Evolutionary conservation across 495 filamentous ascomycete species (phyloP), one percentile per base, ranked within the genome.

Genomic region (Ramalina intermedia): DNA sequence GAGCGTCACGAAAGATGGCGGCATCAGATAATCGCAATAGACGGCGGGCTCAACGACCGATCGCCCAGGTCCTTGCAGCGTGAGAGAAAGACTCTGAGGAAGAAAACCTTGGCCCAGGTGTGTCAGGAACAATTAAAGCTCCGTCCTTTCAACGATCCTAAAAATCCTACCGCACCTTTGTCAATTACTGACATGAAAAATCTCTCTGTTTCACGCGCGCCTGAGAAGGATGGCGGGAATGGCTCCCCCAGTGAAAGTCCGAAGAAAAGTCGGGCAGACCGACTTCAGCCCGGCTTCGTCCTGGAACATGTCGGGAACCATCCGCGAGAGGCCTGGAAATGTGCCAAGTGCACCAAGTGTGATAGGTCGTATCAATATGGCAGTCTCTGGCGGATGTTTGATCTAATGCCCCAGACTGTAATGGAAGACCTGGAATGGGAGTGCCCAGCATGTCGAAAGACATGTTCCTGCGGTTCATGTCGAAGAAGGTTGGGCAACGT

Each of bases 381-480:
- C 14, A 83, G 76, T 35, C 69, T 98, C 0, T 96, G 83, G 63
- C 73, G 91, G 33, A 87, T 84, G 6, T 94, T 94, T 58, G 89
- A 96, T 60, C 70, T 86, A 52, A 79, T 82, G 69, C 91, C 91
- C 0, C 76, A 83, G 56, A 67, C 75, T 9, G 73, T 83, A 0
- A 82, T 96, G 81, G 80, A 88, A 56, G 72, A 82, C 29, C 72
- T 77, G 48, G 64, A 78, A 37, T 98, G 89, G 89, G 69, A 79
- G 56, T 98, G 91, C 55, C 91, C 91, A 0, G 85, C 79, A 49
- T 98, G 91, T 58, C 71, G 72, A 6, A 76, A 79, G 27, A 81
- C 84, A 14, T 98, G 91, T 73, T 90, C 85, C 50, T 94, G 86
- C 57, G 81, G 77, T 8, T 69, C 69, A 14, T 98, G 91, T 62